Conservation (phyloP, 176 grass and related monocot species). For the Oryza australiensis region DNA sequence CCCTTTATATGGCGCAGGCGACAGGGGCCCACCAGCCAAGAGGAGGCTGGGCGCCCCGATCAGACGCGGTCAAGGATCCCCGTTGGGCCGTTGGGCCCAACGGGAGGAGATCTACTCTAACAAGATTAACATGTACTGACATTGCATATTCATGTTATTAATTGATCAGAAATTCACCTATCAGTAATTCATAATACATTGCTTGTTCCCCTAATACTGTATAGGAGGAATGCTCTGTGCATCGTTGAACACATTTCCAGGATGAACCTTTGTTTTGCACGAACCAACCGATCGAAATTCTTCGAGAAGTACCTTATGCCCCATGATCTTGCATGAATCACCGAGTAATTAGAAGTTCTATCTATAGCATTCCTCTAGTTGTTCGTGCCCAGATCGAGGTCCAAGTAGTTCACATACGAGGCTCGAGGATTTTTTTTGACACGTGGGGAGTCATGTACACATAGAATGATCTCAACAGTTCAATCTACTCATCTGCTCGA, state of each 20-base stretch:
- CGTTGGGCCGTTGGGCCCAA: too few relatives aligned
- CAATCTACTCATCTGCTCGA: not conserved
- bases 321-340: slow-evolving; percentile 40
- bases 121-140: too few relatives aligned
- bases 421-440: slow-evolving; percentile 37
- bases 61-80: too few relatives aligned
- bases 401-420: slow-evolving; percentile 72
- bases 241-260: slow-evolving; percentile 57
- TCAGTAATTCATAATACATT: not conserved
- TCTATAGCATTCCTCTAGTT: slow-evolving; percentile 6
- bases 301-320: slow-evolving; percentile 39
- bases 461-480: slow-evolving; percentile 56
- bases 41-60: too few relatives aligned
- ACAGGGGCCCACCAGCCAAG: too few relatives aligned
- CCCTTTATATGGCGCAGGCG: too few relatives aligned
- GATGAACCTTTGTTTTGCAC: slow-evolving; percentile 51
- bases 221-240: slow-evolving; percentile 73
- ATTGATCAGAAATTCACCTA: slow-evolving; percentile 36
- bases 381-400: slow-evolving; percentile 58
- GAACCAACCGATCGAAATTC: slow-evolving; percentile 56
- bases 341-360: not conserved
- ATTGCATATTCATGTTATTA: too few relatives aligned
- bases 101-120: too few relatives aligned
- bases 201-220: not conserved
- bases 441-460: slow-evolving; percentile 47